Conservation (phyloP, 148 eudicot genomes). For the Cornus suecica region DNA sequence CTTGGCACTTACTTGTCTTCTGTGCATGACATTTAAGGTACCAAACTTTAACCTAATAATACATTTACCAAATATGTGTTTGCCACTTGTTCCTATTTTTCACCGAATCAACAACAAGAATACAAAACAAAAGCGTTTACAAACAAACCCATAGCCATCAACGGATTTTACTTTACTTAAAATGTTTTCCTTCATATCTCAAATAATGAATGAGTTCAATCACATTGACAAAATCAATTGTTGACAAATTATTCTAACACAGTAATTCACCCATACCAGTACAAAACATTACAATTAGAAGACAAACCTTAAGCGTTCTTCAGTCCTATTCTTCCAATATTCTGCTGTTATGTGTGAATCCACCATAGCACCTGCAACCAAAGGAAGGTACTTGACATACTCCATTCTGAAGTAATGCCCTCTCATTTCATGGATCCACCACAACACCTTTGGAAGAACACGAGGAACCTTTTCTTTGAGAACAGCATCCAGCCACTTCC, state of each 20-base stretch:
- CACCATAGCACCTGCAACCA: constrained; percentile 96
- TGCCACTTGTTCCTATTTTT: no score
- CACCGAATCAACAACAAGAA: no score
- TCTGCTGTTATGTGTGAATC: constrained; percentile 93
- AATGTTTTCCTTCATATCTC: background rate
- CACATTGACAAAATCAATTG: no score
- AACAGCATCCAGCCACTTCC: constrained; percentile 95
- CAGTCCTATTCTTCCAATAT: constrained; percentile 95
- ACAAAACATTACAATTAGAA: background rate
- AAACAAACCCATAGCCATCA: no score
- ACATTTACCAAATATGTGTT: no score
- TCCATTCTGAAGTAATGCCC: constrained; percentile 98
- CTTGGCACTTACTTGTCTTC: no score
- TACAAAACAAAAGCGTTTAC: no score
- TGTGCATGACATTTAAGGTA: no score
- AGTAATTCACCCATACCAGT: background rate
- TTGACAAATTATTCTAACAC: background rate
- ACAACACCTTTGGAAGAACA: constrained; percentile 91
- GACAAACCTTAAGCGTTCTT: constrained; percentile 80
- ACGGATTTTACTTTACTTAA: no score
- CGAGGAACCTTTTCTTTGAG: constrained; percentile 79
- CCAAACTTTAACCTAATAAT: no score
- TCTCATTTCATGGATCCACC: constrained; percentile 99
- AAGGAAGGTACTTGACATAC: constrained; percentile 89
- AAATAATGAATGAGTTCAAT: background rate